Percentiles rank a stretch among this genome's conserved stretches.
These are phyloP conservation scores for Monosporascus sp. DNA, from an alignment of 2,329 filamentous ascomycete genomes.

Conservation along the genomic window DNA sequence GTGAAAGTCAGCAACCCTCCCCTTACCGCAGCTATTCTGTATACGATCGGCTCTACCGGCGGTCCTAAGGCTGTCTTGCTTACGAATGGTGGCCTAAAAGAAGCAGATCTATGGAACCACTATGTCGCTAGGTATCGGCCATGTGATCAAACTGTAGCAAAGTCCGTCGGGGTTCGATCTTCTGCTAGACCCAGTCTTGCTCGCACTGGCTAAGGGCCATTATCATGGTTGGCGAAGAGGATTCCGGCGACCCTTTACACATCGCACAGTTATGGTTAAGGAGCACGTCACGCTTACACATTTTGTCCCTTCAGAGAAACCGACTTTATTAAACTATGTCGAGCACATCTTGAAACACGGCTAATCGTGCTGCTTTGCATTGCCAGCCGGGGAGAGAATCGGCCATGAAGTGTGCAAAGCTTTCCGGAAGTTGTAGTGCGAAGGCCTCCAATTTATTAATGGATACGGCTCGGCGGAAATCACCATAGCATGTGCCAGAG, in stretches of 20 bases:
- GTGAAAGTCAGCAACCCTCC: not conserved
- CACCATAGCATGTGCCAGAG: constrained; percentile 8
- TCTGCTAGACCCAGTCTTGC: not conserved
- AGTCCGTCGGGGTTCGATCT: not conserved
- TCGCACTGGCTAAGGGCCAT: not conserved
- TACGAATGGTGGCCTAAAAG: constrained; percentile 3
- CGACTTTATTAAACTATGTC: not conserved
- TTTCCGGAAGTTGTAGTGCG: constrained; percentile 4
- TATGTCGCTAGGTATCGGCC: not conserved
- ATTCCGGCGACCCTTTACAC: not conserved
- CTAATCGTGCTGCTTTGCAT: not conserved
- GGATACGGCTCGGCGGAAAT: constrained; percentile 23
- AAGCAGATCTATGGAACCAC: not conserved
- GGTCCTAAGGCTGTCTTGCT: constrained; percentile 30
- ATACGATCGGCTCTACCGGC: constrained; percentile 14
- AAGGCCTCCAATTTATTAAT: constrained; percentile 16
- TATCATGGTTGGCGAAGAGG: not conserved
- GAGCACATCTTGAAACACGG: not conserved
- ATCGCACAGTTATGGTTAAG: not conserved
- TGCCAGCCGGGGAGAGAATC: not conserved
- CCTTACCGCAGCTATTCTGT: constrained; percentile 16
- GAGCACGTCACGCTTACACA: not conserved
- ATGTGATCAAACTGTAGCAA: not conserved
- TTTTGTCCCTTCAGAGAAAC: not conserved
- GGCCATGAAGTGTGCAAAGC: not conserved